Base-by-base conservation (phyloP, 495 filamentous ascomycete genomes). In the Xylaria grammica region DNA sequence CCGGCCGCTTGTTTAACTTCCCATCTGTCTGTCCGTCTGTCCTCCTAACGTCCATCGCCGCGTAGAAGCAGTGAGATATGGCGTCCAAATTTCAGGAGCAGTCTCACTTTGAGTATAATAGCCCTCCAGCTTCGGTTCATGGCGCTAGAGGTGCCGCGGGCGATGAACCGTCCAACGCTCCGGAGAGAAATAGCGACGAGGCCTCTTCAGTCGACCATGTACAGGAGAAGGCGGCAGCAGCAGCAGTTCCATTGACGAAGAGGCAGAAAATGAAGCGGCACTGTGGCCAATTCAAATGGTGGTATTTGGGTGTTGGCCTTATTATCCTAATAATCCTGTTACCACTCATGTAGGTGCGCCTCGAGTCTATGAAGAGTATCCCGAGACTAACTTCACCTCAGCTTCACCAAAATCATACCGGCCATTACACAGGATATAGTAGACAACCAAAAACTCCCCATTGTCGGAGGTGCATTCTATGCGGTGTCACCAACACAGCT, bases 341-440 rank as follows among this genome's bases (percentile, higher is more conserved):
- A 20, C 79, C 80, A 8, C 67, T 81, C 10, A 68, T 79, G 79
- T 82, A 75, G 65, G 79, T 71, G 40, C 24, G 51, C 30, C 20
- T 44, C n/a, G 10, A 38, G 45, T 24, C 11, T 20, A 27, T 34
- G 22, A 48, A 19, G 5, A 9, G 22, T 15, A 29, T 9, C 1
- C 1, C 6, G 7, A 19, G 15, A 45, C 13, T 20, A 32, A 50
- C 4, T 24, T 58, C 1, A 9, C 2, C 9, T 13, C 24, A 78
- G 65, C 48, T 81, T 67, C 67, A 60, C 61, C 62, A 77, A 73
- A n/a, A 70, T 75, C 19, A 67, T 77, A 29, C 80, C 79, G 10
- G 78, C 76, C 11, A 76, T 81, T n/a, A 75, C 75, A 1, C 79
- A 82, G 52, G 55, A 70, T 27, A 75, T 82, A n/a, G 74, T 82